Base-by-base conservation (phyloP, 192 early-diverging fungal species). In the Coemansia sp. region DNA sequence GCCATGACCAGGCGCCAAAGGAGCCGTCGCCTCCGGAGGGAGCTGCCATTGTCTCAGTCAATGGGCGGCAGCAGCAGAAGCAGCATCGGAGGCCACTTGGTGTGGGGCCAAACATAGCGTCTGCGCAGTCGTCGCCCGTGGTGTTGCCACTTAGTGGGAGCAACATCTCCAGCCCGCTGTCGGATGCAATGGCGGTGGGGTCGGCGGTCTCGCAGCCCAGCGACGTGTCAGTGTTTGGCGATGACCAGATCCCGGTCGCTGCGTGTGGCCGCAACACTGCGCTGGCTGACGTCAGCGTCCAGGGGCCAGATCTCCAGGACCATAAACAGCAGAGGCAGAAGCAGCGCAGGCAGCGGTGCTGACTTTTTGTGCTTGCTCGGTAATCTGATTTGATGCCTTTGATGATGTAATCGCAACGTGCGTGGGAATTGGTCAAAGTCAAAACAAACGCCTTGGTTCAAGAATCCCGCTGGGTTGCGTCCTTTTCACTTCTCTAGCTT, bases 71-170 rank as follows among this genome's bases (percentile, higher is more conserved):
- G n/a, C n/a, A 1, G 45, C 20, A 1, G 45, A 1, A 25, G 23
- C 6, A 44, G 25, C 7, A 11, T 1, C 6, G 22, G 45, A 13
- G 2, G 45, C 15, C 45, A 23, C 45, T 48, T 48, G 45, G 22
- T 48, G 71, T 80, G 2, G 77, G 77, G 0, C 77, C 77, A 0
- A 80, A 80, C 34, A 54, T 66, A 3, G 42, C 34, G 3, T 80
- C 77, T 15, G 61, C 70, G 3, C 77, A 73, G 38, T 80, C 71
- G 40, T 80, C 77, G 57, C 77, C 77, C 3, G 58, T 36, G 0
- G 25, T 34, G 27, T 59, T 30, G 22, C 61, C 50, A 9, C 22
- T 17, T 7, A 17, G 29, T 13, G 52, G 52, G 6, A 54, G 65
- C 59, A 69, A 37, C 48, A 57, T 67, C 1, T 67, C 75, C 6